Conservation (phyloP, 352 stramenopile genomes). For the Pythium oligandrum region DNA sequence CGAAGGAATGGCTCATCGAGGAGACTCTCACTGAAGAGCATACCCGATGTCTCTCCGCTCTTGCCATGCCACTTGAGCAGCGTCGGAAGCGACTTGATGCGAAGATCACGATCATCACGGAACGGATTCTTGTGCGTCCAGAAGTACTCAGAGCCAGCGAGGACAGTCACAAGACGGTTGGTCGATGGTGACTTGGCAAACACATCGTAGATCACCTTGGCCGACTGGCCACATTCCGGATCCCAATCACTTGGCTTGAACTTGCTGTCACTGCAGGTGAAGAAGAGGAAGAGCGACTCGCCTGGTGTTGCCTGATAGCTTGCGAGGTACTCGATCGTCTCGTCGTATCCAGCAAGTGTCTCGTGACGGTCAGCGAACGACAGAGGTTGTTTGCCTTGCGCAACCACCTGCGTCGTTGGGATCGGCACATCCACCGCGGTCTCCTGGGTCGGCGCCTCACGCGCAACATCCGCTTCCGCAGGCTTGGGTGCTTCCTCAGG, state of each 20-base stretch:
- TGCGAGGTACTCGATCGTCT: slow-evolving; percentile 41
- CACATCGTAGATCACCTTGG: slow-evolving; percentile 41
- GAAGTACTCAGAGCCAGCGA: slow-evolving; percentile 39
- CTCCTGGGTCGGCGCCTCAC: background rate
- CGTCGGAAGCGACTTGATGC: slow-evolving; percentile 51
- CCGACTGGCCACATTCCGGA: slow-evolving; percentile 33
- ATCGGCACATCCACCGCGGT: background rate
- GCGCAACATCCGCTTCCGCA: background rate
- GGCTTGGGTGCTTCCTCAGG: background rate
- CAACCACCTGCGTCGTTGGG: background rate
- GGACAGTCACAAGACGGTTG: slow-evolving; percentile 59
- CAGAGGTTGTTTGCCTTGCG: background rate
- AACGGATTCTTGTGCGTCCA: slow-evolving; percentile 57
- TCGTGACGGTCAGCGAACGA: slow-evolving; percentile 42
- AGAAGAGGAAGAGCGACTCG: slow-evolving; percentile 63
- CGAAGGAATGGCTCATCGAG: slow-evolving; percentile 48
- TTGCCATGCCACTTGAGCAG: slow-evolving; percentile 60
- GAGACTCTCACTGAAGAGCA: slow-evolving; percentile 44
- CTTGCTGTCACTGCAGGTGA: slow-evolving; percentile 53
- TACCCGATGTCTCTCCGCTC: slow-evolving; percentile 44
- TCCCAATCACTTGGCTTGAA: slow-evolving; percentile 45
- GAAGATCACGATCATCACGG: slow-evolving; percentile 49
- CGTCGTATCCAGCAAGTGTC: slow-evolving; percentile 40
- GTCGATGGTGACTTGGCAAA: slow-evolving; percentile 47
- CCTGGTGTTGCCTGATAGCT: slow-evolving; percentile 24